A percentile compares a stretch with the other conserved stretches of the same genome.
Conservation (phyloP, 768 basidiomycete species). For the Leucosporidium yakuticum region DNA sequence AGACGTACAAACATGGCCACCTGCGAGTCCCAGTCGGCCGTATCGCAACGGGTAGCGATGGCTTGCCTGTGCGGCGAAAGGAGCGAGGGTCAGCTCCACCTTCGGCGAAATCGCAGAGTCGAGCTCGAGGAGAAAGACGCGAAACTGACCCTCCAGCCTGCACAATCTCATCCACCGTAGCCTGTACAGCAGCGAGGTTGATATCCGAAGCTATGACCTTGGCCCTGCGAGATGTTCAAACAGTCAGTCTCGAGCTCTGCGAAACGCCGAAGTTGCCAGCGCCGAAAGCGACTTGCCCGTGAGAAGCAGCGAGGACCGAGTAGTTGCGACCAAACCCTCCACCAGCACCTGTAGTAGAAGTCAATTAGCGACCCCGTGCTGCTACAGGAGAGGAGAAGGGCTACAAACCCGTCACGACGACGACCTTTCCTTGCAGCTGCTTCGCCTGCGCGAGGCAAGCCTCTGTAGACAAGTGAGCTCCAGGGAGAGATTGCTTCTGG, state of each 20-base stretch:
- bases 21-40: conserved; percentile 21
- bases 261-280: too few species aligned
- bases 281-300: conserved; percentile 3
- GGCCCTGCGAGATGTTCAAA: not conserved
- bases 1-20: conserved; percentile 22
- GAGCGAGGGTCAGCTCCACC: too few species aligned
- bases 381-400: not conserved
- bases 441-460: not conserved
- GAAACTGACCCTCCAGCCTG: conserved; percentile 10
- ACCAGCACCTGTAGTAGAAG: not conserved
- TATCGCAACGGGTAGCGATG: conserved; percentile 13
- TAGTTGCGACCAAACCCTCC: conserved; percentile 13
- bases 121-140: too few species aligned
- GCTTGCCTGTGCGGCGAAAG: not conserved
- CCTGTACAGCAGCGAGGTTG: not conserved
- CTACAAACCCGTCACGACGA: conserved; percentile 20
- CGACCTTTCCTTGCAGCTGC: conserved; percentile 12
- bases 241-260: not conserved
- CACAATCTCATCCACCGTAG: conserved; percentile 16
- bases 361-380: not conserved
- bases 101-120: too few species aligned
- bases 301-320: not conserved
- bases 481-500: not conserved
- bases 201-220: conserved; percentile 24
- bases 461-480: not conserved